These are phyloP conservation scores for Tolypocladium sp. DNA, from an alignment of 2,329 filamentous ascomycete genomes.

Conservation along the genomic window DNA sequence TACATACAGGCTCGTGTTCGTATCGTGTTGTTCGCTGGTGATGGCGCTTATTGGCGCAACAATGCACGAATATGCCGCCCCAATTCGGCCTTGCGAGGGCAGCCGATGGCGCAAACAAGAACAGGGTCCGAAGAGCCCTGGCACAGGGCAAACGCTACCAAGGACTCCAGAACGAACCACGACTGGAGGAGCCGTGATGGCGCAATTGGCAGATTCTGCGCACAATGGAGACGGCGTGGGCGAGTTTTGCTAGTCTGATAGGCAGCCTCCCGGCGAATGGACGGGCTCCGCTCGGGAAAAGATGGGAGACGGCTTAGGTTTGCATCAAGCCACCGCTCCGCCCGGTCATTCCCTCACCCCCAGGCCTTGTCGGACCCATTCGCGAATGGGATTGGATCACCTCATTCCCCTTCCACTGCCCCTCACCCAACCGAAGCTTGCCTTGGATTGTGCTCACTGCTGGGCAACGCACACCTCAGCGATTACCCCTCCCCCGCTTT, in stretches of 20 bases:
- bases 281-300: not conserved
- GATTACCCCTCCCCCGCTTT: slow-evolving; percentile 26
- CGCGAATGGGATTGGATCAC: not conserved
- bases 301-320: not conserved
- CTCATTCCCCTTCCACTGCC: not conserved
- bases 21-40: not conserved
- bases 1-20: not conserved
- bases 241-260: not conserved
- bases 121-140: not conserved
- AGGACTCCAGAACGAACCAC: not conserved
- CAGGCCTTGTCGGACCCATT: not conserved
- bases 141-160: not conserved
- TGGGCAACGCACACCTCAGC: not conserved
- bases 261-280: not conserved
- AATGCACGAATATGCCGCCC: not conserved
- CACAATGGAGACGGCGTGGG: not conserved
- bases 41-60: not conserved
- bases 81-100: not conserved
- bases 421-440: not conserved
- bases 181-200: slow-evolving; percentile 3
- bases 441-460: not conserved
- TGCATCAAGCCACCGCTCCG: not conserved
- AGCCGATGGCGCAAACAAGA: not conserved
- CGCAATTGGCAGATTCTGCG: slow-evolving; percentile 7
- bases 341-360: not conserved